Evolutionary conservation across 2,329 filamentous ascomycete genomes (phyloP), one percentile per base, ranked within the genome.

Genomic region (Monilinia fructigena): DNA sequence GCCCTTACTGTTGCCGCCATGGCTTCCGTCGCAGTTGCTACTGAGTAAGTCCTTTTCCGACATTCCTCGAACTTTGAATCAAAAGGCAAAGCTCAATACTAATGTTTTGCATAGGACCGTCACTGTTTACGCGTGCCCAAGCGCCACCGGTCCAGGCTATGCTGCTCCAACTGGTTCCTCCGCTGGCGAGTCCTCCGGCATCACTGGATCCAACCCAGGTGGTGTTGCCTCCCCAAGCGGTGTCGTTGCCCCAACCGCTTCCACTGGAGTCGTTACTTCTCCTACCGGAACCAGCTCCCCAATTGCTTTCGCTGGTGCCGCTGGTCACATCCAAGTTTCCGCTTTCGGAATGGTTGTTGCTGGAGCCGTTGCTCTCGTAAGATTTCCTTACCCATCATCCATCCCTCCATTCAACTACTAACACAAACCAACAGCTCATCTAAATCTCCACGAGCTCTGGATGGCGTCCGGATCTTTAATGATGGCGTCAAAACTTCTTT

Each of bases 361-460:
- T 67, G 75, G 73, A 68, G 74, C 72, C 72, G 70, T 77, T 65
- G 75, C 74, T 72, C 74, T 76, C 55, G 74, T 76, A 72, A 48
- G 72, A 70, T 62, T 53, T 42, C 56, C 59, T 7, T 12, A n/a
- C 47, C 10, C n/a, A 35, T 14, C 12, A 20, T 38, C 16, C 16
- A 63, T 28, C 4, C 26, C 20, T 10, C 14, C 47, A 28, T 48
- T 18, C 23, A 23, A 26, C 72, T 75, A 66, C 72, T 75, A 66
- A 75, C 67, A 58, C 26, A 4, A 0, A n/a, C 12, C 12, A 35
- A 14, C 38, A 76, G 74, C 67, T 76, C 70, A 64, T 75, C 60
- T 76, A 74, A 75, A 67, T 71, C 54, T 60, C 58, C 70, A 70
- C 61, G 68, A 71, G 67, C 54, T 69, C 71, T 66, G 64, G 65